Evolutionary conservation across 257 asterid genomes (phyloP).

Genomic region (Paraleonurus japonicus): DNA sequence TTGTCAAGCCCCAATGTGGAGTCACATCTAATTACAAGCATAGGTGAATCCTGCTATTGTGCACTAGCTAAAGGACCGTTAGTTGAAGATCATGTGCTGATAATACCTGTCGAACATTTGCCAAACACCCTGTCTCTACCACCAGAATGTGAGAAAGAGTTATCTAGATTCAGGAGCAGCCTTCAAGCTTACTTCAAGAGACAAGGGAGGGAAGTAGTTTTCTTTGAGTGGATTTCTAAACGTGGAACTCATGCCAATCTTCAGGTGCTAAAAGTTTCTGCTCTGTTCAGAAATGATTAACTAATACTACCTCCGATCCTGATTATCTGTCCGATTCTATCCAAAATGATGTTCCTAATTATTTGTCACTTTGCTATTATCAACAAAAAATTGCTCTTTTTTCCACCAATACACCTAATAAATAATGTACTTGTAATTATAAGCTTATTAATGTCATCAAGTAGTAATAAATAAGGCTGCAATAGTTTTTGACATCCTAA

Average conservation of each 20-base stretch:
- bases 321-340: neutral
- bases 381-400: neutral
- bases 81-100: constrained; percentile 81
- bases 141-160: constrained; percentile 67
- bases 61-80: constrained; percentile 96
- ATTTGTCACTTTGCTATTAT: neutral
- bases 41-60: constrained; percentile 82
- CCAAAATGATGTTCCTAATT: neutral
- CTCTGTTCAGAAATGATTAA: constrained; percentile 14
- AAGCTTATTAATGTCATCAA: no score
- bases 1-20: constrained; percentile 82
- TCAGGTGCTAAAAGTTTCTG: constrained; percentile 51
- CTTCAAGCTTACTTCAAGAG: constrained; percentile 70
- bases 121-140: constrained; percentile 74
- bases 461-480: neutral
- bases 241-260: constrained; percentile 94
- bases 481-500: neutral
- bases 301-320: neutral
- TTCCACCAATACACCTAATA: neutral
- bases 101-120: constrained; percentile 81
- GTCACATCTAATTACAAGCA: constrained; percentile 70
- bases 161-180: constrained; percentile 54
- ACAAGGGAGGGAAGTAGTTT: constrained; percentile 76
- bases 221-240: constrained; percentile 85
- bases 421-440: no score